Evolutionary conservation across 805 yeast genomes (phyloP), one percentile per base, ranked within the genome.

Genomic region (Zygosaccharomyces gambellarensis): DNA sequence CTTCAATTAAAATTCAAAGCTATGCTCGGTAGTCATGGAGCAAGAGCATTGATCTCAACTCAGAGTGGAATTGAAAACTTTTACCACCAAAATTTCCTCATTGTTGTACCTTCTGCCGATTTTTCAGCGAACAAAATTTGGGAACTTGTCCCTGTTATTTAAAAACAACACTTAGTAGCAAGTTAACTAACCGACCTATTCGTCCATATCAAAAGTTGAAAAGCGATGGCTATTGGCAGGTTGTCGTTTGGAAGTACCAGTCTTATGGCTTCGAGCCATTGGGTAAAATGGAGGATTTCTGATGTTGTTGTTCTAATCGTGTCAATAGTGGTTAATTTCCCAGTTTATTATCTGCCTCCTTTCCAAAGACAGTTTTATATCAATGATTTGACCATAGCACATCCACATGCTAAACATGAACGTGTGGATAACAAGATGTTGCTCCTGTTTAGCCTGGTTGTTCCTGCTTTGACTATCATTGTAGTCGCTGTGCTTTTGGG

Each of bases 391-490:
- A 78, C 92, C 0, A 79, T 92, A 36, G 80, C 83, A 45, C 95
- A 88, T 66, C 97, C 97, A 1, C 82, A 78, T 64, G 85, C 95
- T 0, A 80, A 78, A 43, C 74, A 71, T 14, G 95, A 92, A 67
- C 75, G 87, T 22, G 95, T 92, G 2, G 72, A 83, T 7, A 79
- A 70, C 36, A 54, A 67, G n/a, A 65, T 71, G 58, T 74, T 89
- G 49, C 68, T 85, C 12, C 56, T 79, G n/a, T 76, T 78, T 58
- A 72, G 82, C n/a, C 61, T 73, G 4, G 62, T 78, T 51, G 63
- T 78, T 2, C 92, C 94, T 6, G 47, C 71, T 1, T 46, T 62
- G 5, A 58, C 70, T 2, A 73, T 85, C 5, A 51, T 69, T 2
- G 47, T 59, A 30, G 19, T 67, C 45, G 54, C 73, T 59, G 51